These are phyloP conservation scores for Candida sanyaensis DNA, from an alignment of 1,139 yeast genomes.

Conservation along the genomic window DNA sequence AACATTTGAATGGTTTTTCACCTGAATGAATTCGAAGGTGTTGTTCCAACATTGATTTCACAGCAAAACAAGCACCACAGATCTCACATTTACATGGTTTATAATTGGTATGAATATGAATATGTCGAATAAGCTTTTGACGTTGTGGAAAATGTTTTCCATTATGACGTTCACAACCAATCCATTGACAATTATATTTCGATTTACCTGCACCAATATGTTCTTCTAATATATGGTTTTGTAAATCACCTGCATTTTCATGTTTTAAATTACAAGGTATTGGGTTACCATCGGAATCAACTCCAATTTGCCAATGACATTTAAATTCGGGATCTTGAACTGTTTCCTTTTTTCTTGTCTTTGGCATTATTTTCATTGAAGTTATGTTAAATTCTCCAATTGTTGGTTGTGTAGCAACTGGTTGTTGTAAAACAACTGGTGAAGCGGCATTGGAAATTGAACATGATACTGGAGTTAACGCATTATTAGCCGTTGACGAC, in stretches of 20 bases:
- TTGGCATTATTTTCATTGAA: conserved; percentile 36
- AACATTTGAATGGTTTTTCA: conserved; percentile 58
- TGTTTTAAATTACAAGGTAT: conserved; percentile 53
- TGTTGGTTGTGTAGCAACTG: conserved; percentile 4
- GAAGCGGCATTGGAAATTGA: conserved; percentile 6
- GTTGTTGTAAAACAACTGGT: background rate
- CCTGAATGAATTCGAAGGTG: conserved; percentile 90
- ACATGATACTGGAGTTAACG: conserved; percentile 18
- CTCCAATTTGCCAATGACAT: conserved; percentile 51
- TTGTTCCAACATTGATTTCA: conserved; percentile 64
- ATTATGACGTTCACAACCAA: conserved; percentile 66
- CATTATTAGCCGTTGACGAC: conserved; percentile 5
- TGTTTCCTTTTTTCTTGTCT: conserved; percentile 16
- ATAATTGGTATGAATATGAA: conserved; percentile 84
- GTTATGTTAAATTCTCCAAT: conserved; percentile 29
- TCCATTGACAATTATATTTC: conserved; percentile 74
- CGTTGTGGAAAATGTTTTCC: conserved; percentile 72
- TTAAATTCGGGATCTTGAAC: conserved; percentile 22
- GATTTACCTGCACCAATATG: conserved; percentile 80
- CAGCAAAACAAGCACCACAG: conserved; percentile 73
- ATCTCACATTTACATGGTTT: conserved; percentile 71
- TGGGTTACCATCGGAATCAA: conserved; percentile 29
- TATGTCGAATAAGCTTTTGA: conserved; percentile 83
- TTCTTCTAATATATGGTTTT: conserved; percentile 62
- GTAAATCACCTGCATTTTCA: conserved; percentile 57